Evolutionary conservation across 371 early-diverging fungal genomes (phyloP).

Genomic region (Dinochytrium kinnereticum): DNA sequence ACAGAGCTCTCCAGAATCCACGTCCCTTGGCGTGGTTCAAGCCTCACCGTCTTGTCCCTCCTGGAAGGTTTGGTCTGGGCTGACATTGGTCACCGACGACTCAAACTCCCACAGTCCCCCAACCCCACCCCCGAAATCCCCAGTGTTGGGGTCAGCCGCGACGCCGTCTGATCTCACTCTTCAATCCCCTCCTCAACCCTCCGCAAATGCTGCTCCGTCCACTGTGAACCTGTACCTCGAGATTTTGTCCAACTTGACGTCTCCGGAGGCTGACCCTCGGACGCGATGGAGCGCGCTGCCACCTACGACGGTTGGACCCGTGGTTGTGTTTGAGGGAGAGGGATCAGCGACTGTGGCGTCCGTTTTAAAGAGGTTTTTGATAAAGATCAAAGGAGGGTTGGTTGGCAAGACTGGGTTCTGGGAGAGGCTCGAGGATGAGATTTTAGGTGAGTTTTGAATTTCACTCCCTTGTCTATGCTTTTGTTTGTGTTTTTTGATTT

Average conservation of each 20-base stretch:
- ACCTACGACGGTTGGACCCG: neutral
- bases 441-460: neutral
- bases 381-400: constrained; percentile 12
- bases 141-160: too few species aligned
- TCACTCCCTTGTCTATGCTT: neutral
- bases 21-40: neutral
- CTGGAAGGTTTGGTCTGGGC: neutral
- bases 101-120: too few species aligned
- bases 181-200: too few species aligned
- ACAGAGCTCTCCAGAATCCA: neutral
- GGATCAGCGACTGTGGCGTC: neutral
- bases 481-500: neutral
- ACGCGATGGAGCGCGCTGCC: neutral
- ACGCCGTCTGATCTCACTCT: too few species aligned
- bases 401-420: constrained; percentile 8
- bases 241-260: neutral
- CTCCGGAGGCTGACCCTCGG: neutral
- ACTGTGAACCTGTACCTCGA: neutral
- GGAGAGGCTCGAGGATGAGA: neutral
- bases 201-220: neutral
- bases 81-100: neutral
- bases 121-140: too few species aligned
- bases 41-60: too few species aligned
- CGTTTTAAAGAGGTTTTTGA: constrained; percentile 12
- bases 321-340: constrained; percentile 12